Evolutionary conservation across 768 basidiomycete species (phyloP).

Genomic region (Boletus pseudopeckii): DNA sequence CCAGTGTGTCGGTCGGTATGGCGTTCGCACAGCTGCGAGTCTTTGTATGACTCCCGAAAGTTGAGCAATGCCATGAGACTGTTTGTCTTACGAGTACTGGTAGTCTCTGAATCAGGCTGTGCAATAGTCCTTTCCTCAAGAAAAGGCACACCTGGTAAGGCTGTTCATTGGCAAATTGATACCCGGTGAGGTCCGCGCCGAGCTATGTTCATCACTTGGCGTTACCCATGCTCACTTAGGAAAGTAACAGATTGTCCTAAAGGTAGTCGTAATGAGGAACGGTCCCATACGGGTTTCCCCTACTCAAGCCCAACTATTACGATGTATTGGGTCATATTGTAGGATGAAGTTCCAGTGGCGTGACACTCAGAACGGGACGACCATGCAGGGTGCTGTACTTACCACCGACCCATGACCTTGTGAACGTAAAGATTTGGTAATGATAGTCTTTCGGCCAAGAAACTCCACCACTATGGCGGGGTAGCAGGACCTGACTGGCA

Average conservation of each 20-base stretch:
- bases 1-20: not conserved
- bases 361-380: not conserved
- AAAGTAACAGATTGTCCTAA: not conserved
- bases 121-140: not conserved
- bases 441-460: not conserved
- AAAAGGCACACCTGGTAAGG: not conserved
- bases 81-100: not conserved
- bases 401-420: not conserved
- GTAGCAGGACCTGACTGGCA: no score
- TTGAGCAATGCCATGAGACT: not conserved
- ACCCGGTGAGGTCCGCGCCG: not conserved
- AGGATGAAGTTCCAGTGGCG: not conserved
- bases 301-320: not conserved
- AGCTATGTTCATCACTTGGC: not conserved
- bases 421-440: not conserved
- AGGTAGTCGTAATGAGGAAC: not conserved
- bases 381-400: no score
- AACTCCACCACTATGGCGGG: not conserved
- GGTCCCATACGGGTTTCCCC: no score
- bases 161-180: not conserved
- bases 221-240: not conserved
- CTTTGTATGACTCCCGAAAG: not conserved
- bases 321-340: not conserved
- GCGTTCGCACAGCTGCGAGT: not conserved
- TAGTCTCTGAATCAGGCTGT: not conserved